phyloP scores from a whole-genome alignment of 495 filamentous ascomycete genomes.

The Tuber indicum region DNA sequence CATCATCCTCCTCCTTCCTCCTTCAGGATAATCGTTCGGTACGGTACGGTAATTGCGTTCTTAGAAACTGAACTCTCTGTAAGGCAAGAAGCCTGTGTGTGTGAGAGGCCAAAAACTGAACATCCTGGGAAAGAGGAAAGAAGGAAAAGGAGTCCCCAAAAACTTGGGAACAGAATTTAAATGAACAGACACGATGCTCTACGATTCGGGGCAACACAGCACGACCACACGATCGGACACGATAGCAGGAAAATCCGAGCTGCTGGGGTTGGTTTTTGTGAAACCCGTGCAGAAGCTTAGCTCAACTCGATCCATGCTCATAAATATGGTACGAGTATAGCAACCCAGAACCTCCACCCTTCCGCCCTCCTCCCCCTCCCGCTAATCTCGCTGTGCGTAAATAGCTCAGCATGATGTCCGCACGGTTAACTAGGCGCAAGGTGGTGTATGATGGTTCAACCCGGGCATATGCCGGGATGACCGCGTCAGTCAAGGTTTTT shows the following conservation, averaged over 20 bases:
- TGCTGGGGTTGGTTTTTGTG: not conserved
- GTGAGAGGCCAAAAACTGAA: not conserved
- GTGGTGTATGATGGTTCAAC: not conserved
- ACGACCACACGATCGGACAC: not conserved
- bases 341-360: not conserved
- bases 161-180: not conserved
- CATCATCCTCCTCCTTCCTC: not conserved
- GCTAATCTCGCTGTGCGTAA: not conserved
- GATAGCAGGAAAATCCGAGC: not conserved
- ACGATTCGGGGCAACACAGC: not conserved
- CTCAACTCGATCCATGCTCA: not conserved
- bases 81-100: not conserved
- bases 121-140: not conserved
- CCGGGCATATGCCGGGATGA: not conserved
- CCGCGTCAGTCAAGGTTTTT: not conserved
- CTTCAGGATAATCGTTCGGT: not conserved
- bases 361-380: not conserved
- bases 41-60: not conserved
- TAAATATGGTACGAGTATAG: not conserved
- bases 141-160: not conserved
- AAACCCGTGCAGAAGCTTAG: not conserved
- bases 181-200: not conserved
- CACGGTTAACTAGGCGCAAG: not conserved
- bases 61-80: not conserved
- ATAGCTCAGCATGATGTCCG: not conserved